Percentiles rank a stretch among this genome's conserved stretches.
Evolutionary conservation across 257 asterid species (phyloP).

Genomic region (Sherardia arvensis): DNA sequence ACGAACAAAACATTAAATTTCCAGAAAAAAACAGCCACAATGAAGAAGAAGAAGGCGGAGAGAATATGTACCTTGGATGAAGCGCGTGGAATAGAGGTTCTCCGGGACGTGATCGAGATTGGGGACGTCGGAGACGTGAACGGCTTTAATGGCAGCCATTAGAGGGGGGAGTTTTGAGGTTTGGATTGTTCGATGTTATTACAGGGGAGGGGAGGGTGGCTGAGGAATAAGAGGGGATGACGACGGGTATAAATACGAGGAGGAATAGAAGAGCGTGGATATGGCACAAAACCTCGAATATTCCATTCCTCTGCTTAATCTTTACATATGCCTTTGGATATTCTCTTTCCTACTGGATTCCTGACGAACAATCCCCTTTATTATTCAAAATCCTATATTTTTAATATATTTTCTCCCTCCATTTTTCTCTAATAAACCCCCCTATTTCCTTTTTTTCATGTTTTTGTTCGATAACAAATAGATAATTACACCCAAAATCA

Average conservation of each 20-base stretch:
- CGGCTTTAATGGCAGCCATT: slow-evolving; percentile 82
- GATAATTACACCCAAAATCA: too few relatives aligned
- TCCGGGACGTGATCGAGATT: slow-evolving; percentile 68
- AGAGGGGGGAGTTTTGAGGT: background rate
- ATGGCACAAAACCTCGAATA: slow-evolving; percentile 32
- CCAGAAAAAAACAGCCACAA: background rate
- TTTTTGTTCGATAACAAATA: too few relatives aligned
- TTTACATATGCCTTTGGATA: slow-evolving; percentile 48
- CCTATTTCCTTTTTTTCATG: too few relatives aligned
- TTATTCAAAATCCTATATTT: too few relatives aligned
- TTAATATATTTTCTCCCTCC: too few relatives aligned
- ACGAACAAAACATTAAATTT: background rate
- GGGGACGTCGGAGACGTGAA: slow-evolving; percentile 82
- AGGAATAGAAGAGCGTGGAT: background rate
- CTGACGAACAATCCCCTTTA: background rate
- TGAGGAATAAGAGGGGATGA: background rate
- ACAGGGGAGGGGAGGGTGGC: background rate
- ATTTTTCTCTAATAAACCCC: too few relatives aligned
- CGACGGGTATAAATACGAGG: background rate
- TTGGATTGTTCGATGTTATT: background rate
- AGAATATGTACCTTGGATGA: slow-evolving; percentile 32
- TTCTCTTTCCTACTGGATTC: slow-evolving; percentile 9
- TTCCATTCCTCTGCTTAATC: slow-evolving; percentile 22
- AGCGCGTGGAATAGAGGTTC: slow-evolving; percentile 36
- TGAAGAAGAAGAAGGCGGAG: too few relatives aligned